Conservation (phyloP, 2,329 filamentous ascomycete genomes). For the Colletotrichum horii region DNA sequence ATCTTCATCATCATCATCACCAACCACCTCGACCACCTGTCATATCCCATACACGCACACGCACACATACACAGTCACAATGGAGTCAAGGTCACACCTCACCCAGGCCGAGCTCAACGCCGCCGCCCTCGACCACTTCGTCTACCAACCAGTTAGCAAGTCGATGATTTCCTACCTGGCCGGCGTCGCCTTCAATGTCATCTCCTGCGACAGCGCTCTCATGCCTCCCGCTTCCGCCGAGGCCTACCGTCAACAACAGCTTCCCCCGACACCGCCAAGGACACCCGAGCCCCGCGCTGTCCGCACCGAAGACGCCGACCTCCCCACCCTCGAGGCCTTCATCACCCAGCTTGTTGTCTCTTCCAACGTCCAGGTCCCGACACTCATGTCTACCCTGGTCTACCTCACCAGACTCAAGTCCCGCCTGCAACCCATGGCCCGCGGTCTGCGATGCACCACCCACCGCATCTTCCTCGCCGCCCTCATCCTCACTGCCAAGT, state of each 20-base stretch:
- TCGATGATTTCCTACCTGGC: conserved; percentile 83
- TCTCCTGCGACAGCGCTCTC: conserved; percentile 73
- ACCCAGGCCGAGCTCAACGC: conserved; percentile 67
- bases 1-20: conserved; percentile 18
- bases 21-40: conserved; percentile 26
- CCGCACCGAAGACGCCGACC: conserved; percentile 51
- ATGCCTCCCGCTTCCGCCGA: conserved; percentile 49
- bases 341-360: conserved; percentile 89
- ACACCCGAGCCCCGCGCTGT: conserved; percentile 51
- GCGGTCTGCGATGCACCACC: conserved; percentile 94
- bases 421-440: conserved; percentile 89
- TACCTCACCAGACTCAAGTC: conserved; percentile 87
- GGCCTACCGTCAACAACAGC: conserved; percentile 38
- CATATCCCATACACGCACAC: conserved; percentile 16
- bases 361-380: conserved; percentile 96
- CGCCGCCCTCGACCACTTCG: conserved; percentile 78
- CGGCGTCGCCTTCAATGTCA: conserved; percentile 76
- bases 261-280: conserved; percentile 55
- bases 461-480: conserved; percentile 96
- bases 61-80: conserved; percentile 38
- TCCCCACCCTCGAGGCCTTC: conserved; percentile 88
- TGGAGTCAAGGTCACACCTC: conserved; percentile 53
- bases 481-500: conserved; percentile 90
- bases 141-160: conserved; percentile 76
- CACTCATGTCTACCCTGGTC: conserved; percentile 94